These are phyloP conservation scores for Cutaneotrichosporon sp. DNA, from an alignment of 1,284 basidiomycete genomes.

Conservation along the genomic window DNA sequence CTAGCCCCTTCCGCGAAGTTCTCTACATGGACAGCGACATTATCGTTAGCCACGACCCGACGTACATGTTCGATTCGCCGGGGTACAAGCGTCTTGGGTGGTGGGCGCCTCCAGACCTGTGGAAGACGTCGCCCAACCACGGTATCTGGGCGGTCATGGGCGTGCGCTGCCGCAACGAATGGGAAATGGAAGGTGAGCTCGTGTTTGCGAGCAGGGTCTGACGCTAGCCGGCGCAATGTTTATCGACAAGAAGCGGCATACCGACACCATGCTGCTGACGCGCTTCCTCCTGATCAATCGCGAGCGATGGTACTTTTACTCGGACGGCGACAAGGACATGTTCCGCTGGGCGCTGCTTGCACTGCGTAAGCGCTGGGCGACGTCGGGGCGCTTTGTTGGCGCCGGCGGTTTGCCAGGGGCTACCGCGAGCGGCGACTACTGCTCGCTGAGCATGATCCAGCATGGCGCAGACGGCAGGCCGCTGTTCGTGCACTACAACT, in stretches of 20 bases:
- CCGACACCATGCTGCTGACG: conserved; percentile 49
- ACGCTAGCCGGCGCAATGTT: conserved; percentile 52
- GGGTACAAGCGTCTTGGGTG: conserved; percentile 46
- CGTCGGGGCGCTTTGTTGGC: conserved; percentile 51
- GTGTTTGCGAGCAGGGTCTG: too few species aligned
- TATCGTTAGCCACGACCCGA: conserved; percentile 47
- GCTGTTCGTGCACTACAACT: conserved; percentile 51
- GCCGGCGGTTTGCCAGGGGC: conserved; percentile 45
- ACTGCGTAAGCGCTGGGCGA: conserved; percentile 52
- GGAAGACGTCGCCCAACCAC: conserved; percentile 48
- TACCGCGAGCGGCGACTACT: conserved; percentile 40
- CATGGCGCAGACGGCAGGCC: conserved; percentile 49
- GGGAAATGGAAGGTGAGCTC: conserved; percentile 52
- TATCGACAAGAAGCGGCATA: conserved; percentile 50
- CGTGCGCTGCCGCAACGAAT: conserved; percentile 52
- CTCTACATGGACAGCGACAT: conserved; percentile 52
- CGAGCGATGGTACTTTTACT: conserved; percentile 50
- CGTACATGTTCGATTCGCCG: conserved; percentile 48
- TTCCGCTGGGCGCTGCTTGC: conserved; percentile 52
- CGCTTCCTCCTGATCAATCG: conserved; percentile 50
- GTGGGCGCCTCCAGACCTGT: conserved; percentile 45
- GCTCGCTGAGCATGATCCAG: conserved; percentile 51
- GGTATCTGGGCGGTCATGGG: conserved; percentile 51
- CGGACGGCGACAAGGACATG: conserved; percentile 53
- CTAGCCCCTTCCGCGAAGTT: conserved; percentile 49